A percentile compares a stretch with the other conserved stretches of the same genome.
phyloP scores from a whole-genome alignment of 139 green algal species.

The Ulvella scutata region DNA sequence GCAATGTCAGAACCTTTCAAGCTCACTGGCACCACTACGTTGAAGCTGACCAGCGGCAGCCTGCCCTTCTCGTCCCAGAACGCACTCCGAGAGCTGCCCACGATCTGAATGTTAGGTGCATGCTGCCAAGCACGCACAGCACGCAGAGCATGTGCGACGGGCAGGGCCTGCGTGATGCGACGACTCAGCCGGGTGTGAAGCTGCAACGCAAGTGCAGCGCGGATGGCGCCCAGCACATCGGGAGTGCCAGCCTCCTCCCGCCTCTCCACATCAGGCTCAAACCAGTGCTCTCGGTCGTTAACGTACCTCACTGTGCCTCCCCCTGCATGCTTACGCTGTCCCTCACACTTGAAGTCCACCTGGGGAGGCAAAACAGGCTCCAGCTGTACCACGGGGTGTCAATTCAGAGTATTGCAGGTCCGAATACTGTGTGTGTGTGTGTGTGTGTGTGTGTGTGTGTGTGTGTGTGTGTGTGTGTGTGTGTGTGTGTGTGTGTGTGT shows the following conservation, averaged over 20 bases:
- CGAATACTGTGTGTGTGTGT: too few species aligned
- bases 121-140: neutral
- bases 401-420: too few species aligned
- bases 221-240: constrained; percentile 1
- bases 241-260: constrained; percentile 3
- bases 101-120: neutral
- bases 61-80: neutral
- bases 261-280: neutral
- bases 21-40: constrained; percentile 8
- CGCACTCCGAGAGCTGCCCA: neutral
- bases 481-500: too few species aligned
- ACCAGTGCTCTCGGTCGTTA: neutral
- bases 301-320: constrained; percentile 1
- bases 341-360: too few species aligned
- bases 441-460: too few species aligned
- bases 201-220: neutral
- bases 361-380: too few species aligned
- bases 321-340: neutral
- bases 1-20: neutral
- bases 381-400: too few species aligned
- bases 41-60: constrained; percentile 17
- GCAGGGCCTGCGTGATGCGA: neutral
- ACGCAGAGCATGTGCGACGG: neutral
- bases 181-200: neutral
- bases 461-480: too few species aligned